phyloP scores from a whole-genome alignment of 495 filamentous ascomycete genomes.

The Parmelia sp. region DNA sequence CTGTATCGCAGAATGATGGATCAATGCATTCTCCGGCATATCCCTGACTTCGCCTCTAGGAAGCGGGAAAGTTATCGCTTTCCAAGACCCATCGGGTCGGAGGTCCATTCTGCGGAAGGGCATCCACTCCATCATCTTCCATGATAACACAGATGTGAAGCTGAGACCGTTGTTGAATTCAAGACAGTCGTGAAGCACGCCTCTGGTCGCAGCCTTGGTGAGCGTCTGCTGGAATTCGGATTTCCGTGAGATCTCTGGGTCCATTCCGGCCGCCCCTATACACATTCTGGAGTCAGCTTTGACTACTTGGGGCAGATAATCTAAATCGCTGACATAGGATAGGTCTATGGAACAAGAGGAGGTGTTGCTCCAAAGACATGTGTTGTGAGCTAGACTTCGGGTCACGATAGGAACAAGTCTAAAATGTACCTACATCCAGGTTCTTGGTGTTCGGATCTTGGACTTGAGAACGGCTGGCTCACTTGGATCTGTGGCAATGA shows the following conservation, averaged over 20 bases:
- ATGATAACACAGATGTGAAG: conserved; percentile 53
- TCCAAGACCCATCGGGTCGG: conserved; percentile 67
- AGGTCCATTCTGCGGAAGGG: conserved; percentile 83
- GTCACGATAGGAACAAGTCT: background rate
- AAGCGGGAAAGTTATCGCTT: conserved; percentile 72
- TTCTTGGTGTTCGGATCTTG: conserved; percentile 17
- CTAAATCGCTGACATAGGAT: background rate
- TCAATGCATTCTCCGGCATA: conserved; percentile 61
- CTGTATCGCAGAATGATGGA: conserved; percentile 68
- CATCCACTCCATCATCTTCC: conserved; percentile 81
- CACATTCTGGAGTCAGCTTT: background rate
- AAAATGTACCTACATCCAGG: conserved; percentile 11
- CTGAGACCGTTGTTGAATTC: conserved; percentile 58
- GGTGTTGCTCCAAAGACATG: background rate
- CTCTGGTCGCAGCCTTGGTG: conserved; percentile 51
- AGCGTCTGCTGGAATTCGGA: conserved; percentile 50
- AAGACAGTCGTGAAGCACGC: conserved; percentile 70
- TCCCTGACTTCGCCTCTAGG: conserved; percentile 76
- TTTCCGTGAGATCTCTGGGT: conserved; percentile 15
- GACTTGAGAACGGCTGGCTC: conserved; percentile 22
- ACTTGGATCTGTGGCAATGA: conserved; percentile 16
- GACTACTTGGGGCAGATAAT: background rate
- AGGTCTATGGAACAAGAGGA: background rate
- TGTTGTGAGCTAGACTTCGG: background rate
- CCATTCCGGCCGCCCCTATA: conserved; percentile 18